A percentile compares a stretch with the other conserved stretches of the same genome.
Evolutionary conservation across 1,284 basidiomycete genomes (phyloP).

Genomic region (Tremellales sp.): DNA sequence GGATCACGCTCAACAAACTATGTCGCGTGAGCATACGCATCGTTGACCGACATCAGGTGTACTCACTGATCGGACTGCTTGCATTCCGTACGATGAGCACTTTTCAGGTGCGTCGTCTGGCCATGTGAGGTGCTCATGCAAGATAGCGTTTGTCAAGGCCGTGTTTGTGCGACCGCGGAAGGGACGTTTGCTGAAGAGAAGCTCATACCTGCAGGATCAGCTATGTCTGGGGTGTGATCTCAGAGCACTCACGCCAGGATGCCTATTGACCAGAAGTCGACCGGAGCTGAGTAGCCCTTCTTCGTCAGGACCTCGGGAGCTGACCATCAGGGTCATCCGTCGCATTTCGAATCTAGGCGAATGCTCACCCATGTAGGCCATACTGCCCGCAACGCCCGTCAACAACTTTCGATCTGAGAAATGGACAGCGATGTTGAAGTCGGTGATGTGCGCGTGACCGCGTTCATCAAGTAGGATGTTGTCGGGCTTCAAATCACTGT

Average conservation of each 20-base stretch:
- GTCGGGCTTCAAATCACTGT: slow-evolving; percentile 93
- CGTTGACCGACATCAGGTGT: not conserved
- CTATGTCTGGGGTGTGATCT: not conserved
- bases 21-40: too few species aligned
- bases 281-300: slow-evolving; percentile 72
- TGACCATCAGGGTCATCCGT: slow-evolving; percentile 13
- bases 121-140: slow-evolving; percentile 52
- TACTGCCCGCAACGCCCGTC: slow-evolving; percentile 89
- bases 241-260: slow-evolving; percentile 59
- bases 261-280: slow-evolving; percentile 96
- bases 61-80: slow-evolving; percentile 43
- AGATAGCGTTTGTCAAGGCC: slow-evolving; percentile 81
- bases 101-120: slow-evolving; percentile 45
- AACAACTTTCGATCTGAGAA: slow-evolving; percentile 76
- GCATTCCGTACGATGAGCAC: slow-evolving; percentile 46
- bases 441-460: slow-evolving; percentile 94
- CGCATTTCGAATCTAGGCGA: not conserved
- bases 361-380: slow-evolving; percentile 85
- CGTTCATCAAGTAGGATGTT: slow-evolving; percentile 88
- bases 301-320: slow-evolving; percentile 81
- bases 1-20: slow-evolving; percentile 84
- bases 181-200: slow-evolving; percentile 84
- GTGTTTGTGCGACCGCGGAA: slow-evolving; percentile 89
- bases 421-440: slow-evolving; percentile 98
- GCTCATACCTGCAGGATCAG: slow-evolving; percentile 60